Base-by-base conservation (phyloP, 768 basidiomycete species). In the Xanthoconium purpureum region DNA sequence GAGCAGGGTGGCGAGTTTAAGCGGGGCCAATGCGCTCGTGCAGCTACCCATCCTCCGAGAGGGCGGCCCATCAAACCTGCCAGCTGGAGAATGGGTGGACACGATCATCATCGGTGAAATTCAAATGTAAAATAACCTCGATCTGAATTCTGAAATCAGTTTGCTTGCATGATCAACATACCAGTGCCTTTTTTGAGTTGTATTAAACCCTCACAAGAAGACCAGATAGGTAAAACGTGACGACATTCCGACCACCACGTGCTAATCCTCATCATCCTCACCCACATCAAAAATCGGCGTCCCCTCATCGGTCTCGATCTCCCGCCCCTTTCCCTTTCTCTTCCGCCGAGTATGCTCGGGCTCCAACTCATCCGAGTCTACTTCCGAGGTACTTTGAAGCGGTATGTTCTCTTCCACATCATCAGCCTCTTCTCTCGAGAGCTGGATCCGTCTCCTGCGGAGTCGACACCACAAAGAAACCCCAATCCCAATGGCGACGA, bases 391-490 rank as follows among this genome's bases (percentile, higher is more conserved):
- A 51, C 73, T 52, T 44, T 78, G 83, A 30, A 93, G 75, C 18
- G 91, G 87, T 60, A 91, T 87, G 60, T 75, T 78, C 72, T 95
- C 94, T 68, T 91, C 86, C 38, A 72, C 57, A 18, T 56, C 52
- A 0, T 36, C 35, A 17, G 33, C 40, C 13, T 29, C 24, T 24
- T 29, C 29, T 24, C 44, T 56, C 14, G 42, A 36, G 29, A 40
- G 77, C 57, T 13, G 77, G 72, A 53, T 64, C 56, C 57, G 64
- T 48, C 56, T 47, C 32, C 35, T 66, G 12, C 64, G 64, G 6
- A 69, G 62, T 39, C 91, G 85, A 73, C 83, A 91, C 85, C 89
- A 98, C 54, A 96, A 76, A 72, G 89, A 92, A 11, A 81, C 71
- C 0, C 84, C 91, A 50, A 94, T 82, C 15, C 78, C 79, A 18